These are phyloP conservation scores for Fusarium sambucinum DNA, from an alignment of 2,329 filamentous ascomycete species.

Conservation along the genomic window DNA sequence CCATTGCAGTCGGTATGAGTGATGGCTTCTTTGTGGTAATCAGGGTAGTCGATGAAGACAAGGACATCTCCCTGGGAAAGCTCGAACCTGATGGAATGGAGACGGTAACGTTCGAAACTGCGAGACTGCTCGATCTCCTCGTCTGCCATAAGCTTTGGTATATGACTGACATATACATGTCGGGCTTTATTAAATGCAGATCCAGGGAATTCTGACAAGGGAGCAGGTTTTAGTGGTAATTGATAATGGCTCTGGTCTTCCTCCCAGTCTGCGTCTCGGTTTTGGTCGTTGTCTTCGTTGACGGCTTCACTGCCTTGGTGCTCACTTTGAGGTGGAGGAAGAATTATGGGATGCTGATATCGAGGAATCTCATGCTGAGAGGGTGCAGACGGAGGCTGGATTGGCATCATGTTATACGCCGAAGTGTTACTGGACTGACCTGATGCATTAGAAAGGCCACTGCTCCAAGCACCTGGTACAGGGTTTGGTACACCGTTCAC, in stretches of 20 bases:
- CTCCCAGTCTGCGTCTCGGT: not conserved
- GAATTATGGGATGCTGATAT: not conserved
- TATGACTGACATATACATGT: not conserved
- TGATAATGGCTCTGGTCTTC: not conserved
- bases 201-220: constrained; percentile 32
- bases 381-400: not conserved
- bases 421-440: not conserved
- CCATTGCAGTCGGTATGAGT: constrained; percentile 53
- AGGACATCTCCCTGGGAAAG: constrained; percentile 58
- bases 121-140: constrained; percentile 39
- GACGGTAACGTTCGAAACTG: constrained; percentile 45
- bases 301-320: not conserved
- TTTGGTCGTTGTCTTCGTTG: not conserved
- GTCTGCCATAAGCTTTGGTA: constrained; percentile 22
- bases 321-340: not conserved
- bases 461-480: not conserved
- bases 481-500: not conserved
- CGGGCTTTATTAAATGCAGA: constrained; percentile 38
- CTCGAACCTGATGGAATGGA: constrained; percentile 47
- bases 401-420: not conserved
- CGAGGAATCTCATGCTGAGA: not conserved
- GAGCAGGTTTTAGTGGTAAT: not conserved
- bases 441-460: not conserved
- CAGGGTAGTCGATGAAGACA: constrained; percentile 58
- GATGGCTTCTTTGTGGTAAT: constrained; percentile 28